Evolutionary conservation across 1,284 basidiomycete species (phyloP).

Genomic region (Ceratobasidium sp.): DNA sequence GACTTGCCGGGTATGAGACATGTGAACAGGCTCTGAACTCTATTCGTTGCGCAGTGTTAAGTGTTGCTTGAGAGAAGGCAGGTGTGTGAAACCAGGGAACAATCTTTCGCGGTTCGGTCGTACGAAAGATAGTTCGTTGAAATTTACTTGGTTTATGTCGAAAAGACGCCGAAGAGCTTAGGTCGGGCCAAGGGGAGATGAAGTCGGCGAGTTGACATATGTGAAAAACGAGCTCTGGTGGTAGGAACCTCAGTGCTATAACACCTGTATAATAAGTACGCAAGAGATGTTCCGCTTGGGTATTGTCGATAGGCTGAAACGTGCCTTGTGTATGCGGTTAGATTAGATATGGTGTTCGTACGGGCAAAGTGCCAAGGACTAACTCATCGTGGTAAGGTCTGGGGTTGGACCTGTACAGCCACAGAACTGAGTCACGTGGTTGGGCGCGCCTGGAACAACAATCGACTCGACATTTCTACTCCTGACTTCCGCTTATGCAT

Average conservation of each 20-base stretch:
- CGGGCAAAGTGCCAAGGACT: not conserved
- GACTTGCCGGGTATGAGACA: conserved; percentile 40
- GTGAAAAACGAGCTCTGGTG: conserved; percentile 31
- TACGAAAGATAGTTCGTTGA: conserved; percentile 29
- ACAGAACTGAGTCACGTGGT: too few relatives aligned
- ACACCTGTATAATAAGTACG: conserved; percentile 25
- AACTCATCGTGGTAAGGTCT: conserved; percentile 5
- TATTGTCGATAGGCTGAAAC: not conserved
- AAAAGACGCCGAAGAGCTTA: not conserved
- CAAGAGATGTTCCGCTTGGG: not conserved
- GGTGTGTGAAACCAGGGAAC: conserved; percentile 39
- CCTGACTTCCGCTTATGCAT: conserved; percentile 9
- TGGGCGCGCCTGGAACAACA: too few relatives aligned
- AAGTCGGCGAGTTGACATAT: conserved; percentile 36
- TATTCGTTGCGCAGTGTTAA: conserved; percentile 6
- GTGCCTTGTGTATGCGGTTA: not conserved
- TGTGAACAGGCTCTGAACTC: conserved; percentile 21
- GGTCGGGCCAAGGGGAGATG: conserved; percentile 31
- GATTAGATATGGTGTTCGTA: not conserved
- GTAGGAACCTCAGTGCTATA: conserved; percentile 14
- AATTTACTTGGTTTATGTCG: conserved; percentile 38
- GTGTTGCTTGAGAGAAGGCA: conserved; percentile 2
- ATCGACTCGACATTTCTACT: too few relatives aligned
- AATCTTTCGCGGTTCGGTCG: conserved; percentile 17
- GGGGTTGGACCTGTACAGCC: too few relatives aligned